phyloP scores from a whole-genome alignment of 176 grass and related monocot species.

The Poa pratensis region DNA sequence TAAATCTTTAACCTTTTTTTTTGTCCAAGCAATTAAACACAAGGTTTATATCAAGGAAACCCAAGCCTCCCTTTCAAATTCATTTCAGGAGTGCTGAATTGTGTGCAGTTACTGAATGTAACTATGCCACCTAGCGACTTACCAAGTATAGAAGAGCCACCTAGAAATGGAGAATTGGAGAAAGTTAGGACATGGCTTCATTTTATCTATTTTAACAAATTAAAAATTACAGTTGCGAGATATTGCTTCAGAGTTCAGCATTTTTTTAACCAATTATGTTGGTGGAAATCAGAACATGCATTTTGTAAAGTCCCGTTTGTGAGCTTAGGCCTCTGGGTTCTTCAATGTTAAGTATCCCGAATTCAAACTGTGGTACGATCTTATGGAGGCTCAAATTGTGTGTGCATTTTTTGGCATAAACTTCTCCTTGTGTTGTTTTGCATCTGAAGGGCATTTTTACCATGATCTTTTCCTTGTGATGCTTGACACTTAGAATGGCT shows the following conservation, averaged over 20 bases:
- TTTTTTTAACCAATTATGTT: neutral
- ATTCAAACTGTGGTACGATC: neutral
- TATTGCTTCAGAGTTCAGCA: neutral
- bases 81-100: neutral
- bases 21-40: neutral
- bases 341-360: neutral
- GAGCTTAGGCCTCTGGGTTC: neutral
- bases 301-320: neutral
- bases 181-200: slow-evolving; percentile 14
- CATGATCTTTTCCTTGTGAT: neutral
- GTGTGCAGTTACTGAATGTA: neutral
- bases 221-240: neutral
- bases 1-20: neutral
- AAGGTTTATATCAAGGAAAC: neutral
- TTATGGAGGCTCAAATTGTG: neutral
- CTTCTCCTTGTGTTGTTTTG: neutral
- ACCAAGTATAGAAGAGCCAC: neutral
- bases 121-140: neutral
- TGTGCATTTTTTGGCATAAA: neutral
- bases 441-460: neutral
- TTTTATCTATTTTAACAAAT: neutral
- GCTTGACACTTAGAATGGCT: neutral
- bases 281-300: neutral
- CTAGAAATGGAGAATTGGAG: neutral
- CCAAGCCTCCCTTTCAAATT: neutral